Evolutionary conservation across 805 yeast genomes (phyloP), one percentile per base, ranked within the genome.

Genomic region (Candida maesae): DNA sequence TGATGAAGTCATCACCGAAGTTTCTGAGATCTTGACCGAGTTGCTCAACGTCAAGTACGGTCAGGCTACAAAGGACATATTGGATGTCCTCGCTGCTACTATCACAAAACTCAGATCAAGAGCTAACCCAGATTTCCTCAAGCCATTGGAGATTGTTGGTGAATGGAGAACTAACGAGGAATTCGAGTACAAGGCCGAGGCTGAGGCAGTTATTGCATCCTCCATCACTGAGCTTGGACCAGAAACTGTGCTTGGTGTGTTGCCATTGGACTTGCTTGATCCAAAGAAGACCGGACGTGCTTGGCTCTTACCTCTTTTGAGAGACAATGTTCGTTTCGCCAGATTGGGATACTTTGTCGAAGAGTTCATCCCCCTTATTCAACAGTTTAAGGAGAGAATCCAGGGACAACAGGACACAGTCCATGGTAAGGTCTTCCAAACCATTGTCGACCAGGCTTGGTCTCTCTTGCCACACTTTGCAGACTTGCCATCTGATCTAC

Each of bases 381-480:
- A 70, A 29, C 65, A 71, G 42, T 84, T 83, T 53, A 72, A 73
- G 35, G 58, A 65, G 9, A 78, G 73, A 45, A 65, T 77, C 35
- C 60, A 57, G 12, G 52, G 63, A 1, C 67, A 73, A 30, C 71
- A 74, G 36, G 75, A 78, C 38, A 78, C 90, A 2, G 71, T 85
- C 45, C 84, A 87, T 59, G 62, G 67, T 43, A 93, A 88, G 64
- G 78, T 93, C 38, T 84, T 86, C 58, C 75, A 79, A 53, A 91
- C 99, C 2, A 78, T 93, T 33, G 70, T 86, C 31, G 95, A 86
- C 58, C 99, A 93, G 70, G 72, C 90, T 25, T 89, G 97, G 97
- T 80, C 95, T 1, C 69, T 90, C 48, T 69, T 93, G 47, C 96
- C 98, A 14, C 84, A 81, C 52, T 93, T 89, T 63, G 83, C 93